phyloP scores from a whole-genome alignment of 2,329 filamentous ascomycete species.

The Blastomyces gilchristii region DNA sequence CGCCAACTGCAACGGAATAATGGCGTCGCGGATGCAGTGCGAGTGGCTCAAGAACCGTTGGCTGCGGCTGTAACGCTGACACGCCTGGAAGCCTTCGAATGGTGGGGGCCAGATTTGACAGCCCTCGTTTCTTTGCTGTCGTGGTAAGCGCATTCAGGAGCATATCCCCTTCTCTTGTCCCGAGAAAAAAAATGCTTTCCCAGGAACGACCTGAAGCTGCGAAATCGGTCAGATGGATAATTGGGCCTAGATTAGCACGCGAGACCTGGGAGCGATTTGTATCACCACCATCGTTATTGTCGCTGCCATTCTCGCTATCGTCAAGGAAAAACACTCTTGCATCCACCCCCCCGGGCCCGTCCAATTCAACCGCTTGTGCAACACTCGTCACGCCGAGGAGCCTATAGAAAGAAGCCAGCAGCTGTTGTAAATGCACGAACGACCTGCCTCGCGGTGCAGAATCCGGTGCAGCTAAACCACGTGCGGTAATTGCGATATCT shows the following conservation, averaged over 20 bases:
- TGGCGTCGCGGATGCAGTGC: slow-evolving; percentile 30
- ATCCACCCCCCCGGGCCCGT: slow-evolving; percentile 63
- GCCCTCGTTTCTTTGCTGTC: slow-evolving; percentile 1
- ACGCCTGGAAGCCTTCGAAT: slow-evolving; percentile 10
- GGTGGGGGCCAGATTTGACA: neutral
- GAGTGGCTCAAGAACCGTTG: neutral
- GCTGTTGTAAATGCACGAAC: slow-evolving; percentile 60
- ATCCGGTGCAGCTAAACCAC: slow-evolving; percentile 47
- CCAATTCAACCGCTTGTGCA: slow-evolving; percentile 51
- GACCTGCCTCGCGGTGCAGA: slow-evolving; percentile 44
- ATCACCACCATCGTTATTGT: slow-evolving; percentile 6
- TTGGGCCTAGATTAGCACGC: slow-evolving; percentile 12
- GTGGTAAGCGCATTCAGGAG: slow-evolving; percentile 40
- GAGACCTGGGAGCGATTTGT: neutral
- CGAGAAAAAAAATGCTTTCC: slow-evolving; percentile 55
- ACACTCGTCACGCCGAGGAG: slow-evolving; percentile 64
- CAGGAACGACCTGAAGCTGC: slow-evolving; percentile 49
- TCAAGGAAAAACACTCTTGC: slow-evolving; percentile 64
- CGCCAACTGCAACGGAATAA: slow-evolving; percentile 66
- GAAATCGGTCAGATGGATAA: slow-evolving; percentile 43
- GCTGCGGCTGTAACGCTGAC: neutral
- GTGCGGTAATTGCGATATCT: slow-evolving; percentile 54
- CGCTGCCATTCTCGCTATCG: slow-evolving; percentile 33
- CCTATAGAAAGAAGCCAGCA: slow-evolving; percentile 68
- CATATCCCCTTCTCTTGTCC: slow-evolving; percentile 53